Evolutionary conservation across 805 yeast species (phyloP), one percentile per base, ranked within the genome.

Genomic region (Saccharomycopsis vini): DNA sequence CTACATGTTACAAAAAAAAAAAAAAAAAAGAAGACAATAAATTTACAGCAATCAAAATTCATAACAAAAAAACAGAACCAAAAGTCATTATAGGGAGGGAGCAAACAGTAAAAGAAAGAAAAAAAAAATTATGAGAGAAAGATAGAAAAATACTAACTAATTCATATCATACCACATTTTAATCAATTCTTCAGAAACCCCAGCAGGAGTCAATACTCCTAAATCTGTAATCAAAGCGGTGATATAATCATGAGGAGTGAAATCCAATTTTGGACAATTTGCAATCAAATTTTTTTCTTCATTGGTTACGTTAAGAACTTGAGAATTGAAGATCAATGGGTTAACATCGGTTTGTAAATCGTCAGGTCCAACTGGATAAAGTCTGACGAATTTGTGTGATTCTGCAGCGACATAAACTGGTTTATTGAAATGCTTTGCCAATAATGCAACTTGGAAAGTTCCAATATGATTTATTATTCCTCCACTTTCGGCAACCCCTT

Each of bases 141-240:
- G n/a, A n/a, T n/a, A n/a, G n/a, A n/a, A n/a, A n/a, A n/a, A n/a
- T n/a, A n/a, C n/a, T n/a, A n/a, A n/a, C n/a, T n/a, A n/a, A n/a
- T n/a, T n/a, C n/a, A n/a, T n/a, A n/a, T 89, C 97, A 57, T 88
- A 89, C 97, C 97, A 92, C 78, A 92, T 87, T 64, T 92, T 92
- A 60, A 92, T 92, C 62, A 92, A 73, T 64, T 92, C 99, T 61
- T 92, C 98, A n/a, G 95, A 82, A 18, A 92, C 98, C 0, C 97
- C 97, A 48, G 95, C 82, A 10, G 98, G 96, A 5, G 99, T 92
- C 53, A 92, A 71, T 1, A 92, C 97, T 15, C 99, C 99, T 51
- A 92, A 69, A 61, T 92, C 99, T 3, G 98, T 90, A 47, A 92
- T 87, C 52, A 92, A 72, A 3, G 97, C 97, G 2, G 98, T 92